Conservation (phyloP, 306 rosid genomes). For the cucumber (Cucumis sativus) region DNA sequence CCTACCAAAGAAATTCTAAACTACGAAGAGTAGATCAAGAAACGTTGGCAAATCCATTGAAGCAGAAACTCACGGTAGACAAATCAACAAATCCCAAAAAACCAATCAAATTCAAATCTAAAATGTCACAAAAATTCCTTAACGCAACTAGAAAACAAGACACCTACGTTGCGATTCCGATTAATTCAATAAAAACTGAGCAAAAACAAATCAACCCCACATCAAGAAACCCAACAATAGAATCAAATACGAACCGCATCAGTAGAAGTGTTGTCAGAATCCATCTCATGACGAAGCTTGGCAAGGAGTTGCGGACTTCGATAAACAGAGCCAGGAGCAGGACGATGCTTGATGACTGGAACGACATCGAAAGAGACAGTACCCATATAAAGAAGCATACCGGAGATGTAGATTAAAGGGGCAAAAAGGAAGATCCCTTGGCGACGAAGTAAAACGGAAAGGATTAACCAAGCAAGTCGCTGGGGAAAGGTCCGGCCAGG, state of each 20-base stretch:
- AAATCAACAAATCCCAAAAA: neutral
- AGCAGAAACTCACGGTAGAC: neutral
- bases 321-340: constrained; percentile 68
- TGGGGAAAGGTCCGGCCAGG: constrained; percentile 38
- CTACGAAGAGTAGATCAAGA: neutral
- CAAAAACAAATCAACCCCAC: constrained; percentile 7
- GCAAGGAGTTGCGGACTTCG: constrained; percentile 66
- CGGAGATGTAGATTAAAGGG: constrained; percentile 87
- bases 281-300: constrained; percentile 60
- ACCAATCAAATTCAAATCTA: neutral
- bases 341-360: constrained; percentile 57
- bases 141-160: neutral
- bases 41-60: neutral
- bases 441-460: constrained; percentile 69
- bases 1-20: neutral
- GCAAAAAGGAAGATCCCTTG: constrained; percentile 89
- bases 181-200: neutral
- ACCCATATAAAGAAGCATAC: constrained; percentile 76
- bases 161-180: neutral
- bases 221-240: neutral
- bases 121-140: neutral
- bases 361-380: constrained; percentile 62
- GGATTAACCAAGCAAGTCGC: constrained; percentile 55
- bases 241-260: constrained; percentile 54
- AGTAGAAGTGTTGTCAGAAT: constrained; percentile 49